phyloP scores from a whole-genome alignment of 2,329 filamentous ascomycete species.

The Tolypocladium pustulatum region DNA sequence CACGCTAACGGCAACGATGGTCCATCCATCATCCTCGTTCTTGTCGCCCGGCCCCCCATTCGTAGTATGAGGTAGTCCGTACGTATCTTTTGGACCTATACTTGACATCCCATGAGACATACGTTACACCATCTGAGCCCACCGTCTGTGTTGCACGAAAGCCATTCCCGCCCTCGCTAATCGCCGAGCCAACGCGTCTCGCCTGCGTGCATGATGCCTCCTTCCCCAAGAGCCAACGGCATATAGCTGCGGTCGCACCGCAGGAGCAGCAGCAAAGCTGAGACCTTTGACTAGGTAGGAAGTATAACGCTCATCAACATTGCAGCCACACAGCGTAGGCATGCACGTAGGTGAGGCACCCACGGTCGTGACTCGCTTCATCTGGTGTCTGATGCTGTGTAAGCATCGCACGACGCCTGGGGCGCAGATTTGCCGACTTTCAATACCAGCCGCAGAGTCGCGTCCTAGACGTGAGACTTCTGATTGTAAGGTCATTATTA shows the following conservation, averaged over 20 bases:
- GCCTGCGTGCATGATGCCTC: slow-evolving; percentile 1
- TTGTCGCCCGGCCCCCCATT: neutral
- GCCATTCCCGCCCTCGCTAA: slow-evolving; percentile 5
- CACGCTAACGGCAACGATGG: neutral
- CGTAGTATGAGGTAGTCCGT: neutral
- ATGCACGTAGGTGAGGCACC: neutral
- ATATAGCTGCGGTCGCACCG: neutral
- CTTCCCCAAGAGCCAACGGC: neutral
- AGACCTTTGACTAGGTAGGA: neutral
- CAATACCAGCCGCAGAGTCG: neutral
- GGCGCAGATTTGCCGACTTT: neutral
- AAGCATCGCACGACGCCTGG: neutral
- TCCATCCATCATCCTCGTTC: neutral
- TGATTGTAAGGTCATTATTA: neutral
- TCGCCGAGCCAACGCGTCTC: slow-evolving; percentile 4
- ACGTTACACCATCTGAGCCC: neutral
- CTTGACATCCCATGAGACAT: neutral
- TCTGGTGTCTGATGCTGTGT: slow-evolving; percentile 1
- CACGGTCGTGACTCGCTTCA: neutral
- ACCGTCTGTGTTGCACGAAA: neutral
- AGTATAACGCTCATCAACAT: neutral
- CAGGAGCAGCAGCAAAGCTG: neutral
- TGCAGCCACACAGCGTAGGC: neutral
- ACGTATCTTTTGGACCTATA: neutral
- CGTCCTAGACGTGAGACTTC: neutral